Conservation (phyloP, 148 eudicot genomes). For the Bassia scoparia region DNA sequence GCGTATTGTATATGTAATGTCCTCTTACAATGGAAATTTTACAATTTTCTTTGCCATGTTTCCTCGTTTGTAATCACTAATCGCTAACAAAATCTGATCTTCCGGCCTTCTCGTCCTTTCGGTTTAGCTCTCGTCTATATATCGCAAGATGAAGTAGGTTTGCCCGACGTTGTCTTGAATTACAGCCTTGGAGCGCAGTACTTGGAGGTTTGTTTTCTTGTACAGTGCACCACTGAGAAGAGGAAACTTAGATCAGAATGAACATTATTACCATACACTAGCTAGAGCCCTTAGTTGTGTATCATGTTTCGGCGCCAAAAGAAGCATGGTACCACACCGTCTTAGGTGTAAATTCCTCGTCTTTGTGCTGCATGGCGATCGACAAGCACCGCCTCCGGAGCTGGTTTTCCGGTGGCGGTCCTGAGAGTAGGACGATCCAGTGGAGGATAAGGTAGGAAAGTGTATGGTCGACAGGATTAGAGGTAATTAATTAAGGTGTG, state of each 20-base stretch:
- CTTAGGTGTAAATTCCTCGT: constrained; percentile 57
- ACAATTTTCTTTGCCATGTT: too few species aligned
- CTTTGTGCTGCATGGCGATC: constrained; percentile 49
- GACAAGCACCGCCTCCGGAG: constrained; percentile 35
- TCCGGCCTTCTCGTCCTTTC: neutral
- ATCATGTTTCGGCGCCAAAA: constrained; percentile 47
- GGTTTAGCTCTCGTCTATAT: neutral
- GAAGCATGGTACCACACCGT: constrained; percentile 63
- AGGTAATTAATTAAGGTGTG: too few species aligned
- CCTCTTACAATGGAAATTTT: too few species aligned
- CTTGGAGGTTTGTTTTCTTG: neutral
- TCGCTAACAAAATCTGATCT: too few species aligned
- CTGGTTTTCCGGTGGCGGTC: constrained; percentile 28
- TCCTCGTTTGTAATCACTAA: too few species aligned
- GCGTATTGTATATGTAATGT: too few species aligned
- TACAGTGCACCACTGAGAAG: neutral
- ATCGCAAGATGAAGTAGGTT: neutral
- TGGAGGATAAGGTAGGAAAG: constrained; percentile 9
- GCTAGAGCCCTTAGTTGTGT: constrained; percentile 22
- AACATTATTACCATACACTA: neutral
- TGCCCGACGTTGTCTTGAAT: neutral
- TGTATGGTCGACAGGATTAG: constrained; percentile 6
- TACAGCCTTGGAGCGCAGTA: too few species aligned
- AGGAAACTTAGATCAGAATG: neutral
- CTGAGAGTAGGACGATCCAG: constrained; percentile 2